Evolutionary conservation across 805 yeast genomes (phyloP).

Genomic region (Candida oleophila): DNA sequence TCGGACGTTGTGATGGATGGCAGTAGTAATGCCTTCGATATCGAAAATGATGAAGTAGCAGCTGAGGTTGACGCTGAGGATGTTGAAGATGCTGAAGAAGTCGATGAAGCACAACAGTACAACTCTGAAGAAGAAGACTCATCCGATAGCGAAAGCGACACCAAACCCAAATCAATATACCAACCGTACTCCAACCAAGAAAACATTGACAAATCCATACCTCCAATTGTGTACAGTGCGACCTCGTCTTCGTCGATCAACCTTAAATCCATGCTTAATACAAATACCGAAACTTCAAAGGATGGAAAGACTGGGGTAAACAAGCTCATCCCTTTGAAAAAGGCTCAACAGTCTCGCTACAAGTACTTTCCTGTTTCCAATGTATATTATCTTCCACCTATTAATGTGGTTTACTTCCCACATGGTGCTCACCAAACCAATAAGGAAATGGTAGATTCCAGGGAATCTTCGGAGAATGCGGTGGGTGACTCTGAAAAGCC

Average conservation of each 20-base stretch:
- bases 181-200: slow-evolving; percentile 7
- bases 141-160: slow-evolving; percentile 8
- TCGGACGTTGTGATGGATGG: slow-evolving; percentile 2
- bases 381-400: slow-evolving; percentile 54
- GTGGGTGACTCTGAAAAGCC: slow-evolving; percentile 1
- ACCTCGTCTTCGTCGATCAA: slow-evolving; percentile 6
- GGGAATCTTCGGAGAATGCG: slow-evolving; percentile 1
- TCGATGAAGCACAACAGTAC: background rate
- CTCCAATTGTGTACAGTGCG: slow-evolving; percentile 8
- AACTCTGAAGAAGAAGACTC: slow-evolving; percentile 7
- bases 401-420: slow-evolving; percentile 55
- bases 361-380: slow-evolving; percentile 52
- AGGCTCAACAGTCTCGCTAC: slow-evolving; percentile 22
- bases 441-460: slow-evolving; percentile 9
- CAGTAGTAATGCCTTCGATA: background rate
- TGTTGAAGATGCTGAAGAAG: background rate
- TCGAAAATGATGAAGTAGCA: background rate
- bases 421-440: slow-evolving; percentile 49
- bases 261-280: slow-evolving; percentile 6
- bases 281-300: too few species aligned
- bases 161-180: background rate
- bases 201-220: slow-evolving; percentile 3
- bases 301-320: background rate
- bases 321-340: background rate
- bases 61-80: slow-evolving; percentile 2